phyloP scores from a whole-genome alignment of 306 rosid species.

The Albizia julibrissin region DNA sequence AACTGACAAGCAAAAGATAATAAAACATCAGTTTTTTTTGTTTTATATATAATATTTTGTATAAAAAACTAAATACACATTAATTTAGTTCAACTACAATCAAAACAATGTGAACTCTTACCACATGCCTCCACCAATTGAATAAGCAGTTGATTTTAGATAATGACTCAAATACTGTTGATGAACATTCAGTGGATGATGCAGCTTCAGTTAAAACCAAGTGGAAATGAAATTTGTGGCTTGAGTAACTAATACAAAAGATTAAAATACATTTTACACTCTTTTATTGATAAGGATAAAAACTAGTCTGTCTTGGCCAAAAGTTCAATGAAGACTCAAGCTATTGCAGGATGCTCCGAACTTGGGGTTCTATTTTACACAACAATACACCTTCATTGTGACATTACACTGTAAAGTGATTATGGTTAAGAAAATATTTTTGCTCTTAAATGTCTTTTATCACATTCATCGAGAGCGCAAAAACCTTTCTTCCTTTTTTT shows the following conservation, averaged over 20 bases:
- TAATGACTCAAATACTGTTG: not conserved
- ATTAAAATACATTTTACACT: not conserved
- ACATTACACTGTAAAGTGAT: not conserved
- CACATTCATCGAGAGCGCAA: not conserved
- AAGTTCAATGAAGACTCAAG: not conserved
- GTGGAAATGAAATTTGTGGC: not conserved
- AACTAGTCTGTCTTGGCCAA: not conserved
- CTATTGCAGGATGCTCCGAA: not conserved
- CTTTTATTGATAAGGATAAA: not conserved
- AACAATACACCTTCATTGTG: not conserved
- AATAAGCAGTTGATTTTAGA: not conserved
- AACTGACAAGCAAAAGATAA: not conserved
- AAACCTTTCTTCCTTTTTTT: too few species aligned
- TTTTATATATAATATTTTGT: too few species aligned
- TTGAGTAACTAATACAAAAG: not conserved
- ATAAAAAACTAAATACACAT: not conserved
- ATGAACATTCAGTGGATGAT: not conserved
- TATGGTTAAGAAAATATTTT: not conserved
- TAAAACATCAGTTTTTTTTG: not conserved
- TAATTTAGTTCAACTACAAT: not conserved
- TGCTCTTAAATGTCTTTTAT: not conserved
- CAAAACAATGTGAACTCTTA: not conserved
- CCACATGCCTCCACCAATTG: not conserved
- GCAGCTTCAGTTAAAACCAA: slow-evolving; percentile 11
- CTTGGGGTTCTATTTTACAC: not conserved